Evolutionary conservation across 345 rosid species (phyloP).

Genomic region (Diplotaxis tenuifolia): DNA sequence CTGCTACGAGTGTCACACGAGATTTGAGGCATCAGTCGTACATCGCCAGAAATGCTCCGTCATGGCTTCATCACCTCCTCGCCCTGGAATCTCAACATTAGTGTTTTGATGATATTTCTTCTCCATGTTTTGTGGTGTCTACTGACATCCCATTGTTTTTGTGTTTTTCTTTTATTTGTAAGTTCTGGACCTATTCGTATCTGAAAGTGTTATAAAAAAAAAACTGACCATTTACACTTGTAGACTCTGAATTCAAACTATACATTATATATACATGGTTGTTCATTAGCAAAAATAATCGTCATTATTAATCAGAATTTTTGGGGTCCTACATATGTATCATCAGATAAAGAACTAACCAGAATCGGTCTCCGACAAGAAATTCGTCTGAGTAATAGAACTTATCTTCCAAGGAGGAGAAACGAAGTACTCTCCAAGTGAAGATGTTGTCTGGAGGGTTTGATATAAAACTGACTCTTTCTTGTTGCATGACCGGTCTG

Average conservation of each 20-base stretch:
- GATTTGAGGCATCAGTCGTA: too few relatives aligned
- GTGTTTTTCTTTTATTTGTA: too few relatives aligned
- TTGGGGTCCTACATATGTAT: not conserved
- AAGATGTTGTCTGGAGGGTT: constrained; percentile 26
- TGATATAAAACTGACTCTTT: constrained; percentile 28
- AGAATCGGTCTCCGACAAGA: constrained; percentile 33
- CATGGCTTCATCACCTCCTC: too few relatives aligned
- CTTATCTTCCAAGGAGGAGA: constrained; percentile 31
- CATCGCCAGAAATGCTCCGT: too few relatives aligned
- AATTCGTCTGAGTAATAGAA: constrained; percentile 19
- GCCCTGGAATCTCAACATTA: too few relatives aligned
- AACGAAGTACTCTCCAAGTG: constrained; percentile 35
- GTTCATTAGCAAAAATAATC: not conserved
- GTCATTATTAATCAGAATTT: not conserved
- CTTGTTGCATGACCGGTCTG: constrained; percentile 12
- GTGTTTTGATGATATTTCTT: too few relatives aligned
- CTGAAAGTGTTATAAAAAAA: too few relatives aligned
- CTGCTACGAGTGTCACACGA: too few relatives aligned
- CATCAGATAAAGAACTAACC: constrained; percentile 29
- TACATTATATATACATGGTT: not conserved
- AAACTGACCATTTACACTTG: not conserved
- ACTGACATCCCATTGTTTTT: too few relatives aligned
- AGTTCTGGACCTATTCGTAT: too few relatives aligned
- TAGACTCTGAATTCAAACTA: not conserved
- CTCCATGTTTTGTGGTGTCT: too few relatives aligned